Conservation (phyloP, 441 rosid species). For the Erysimum cheiri region DNA sequence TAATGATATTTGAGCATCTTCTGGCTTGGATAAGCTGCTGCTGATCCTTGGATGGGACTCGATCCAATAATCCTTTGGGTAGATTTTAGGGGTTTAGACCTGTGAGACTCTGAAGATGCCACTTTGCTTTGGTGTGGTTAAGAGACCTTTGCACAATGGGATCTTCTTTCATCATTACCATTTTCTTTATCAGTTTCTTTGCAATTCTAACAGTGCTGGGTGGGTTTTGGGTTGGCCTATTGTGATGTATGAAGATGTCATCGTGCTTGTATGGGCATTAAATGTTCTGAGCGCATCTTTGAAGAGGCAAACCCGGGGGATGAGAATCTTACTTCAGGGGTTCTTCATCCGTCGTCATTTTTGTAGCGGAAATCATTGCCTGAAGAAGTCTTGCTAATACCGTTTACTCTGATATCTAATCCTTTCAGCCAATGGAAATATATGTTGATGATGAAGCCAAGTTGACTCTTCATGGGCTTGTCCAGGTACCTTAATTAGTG, state of each 20-base stretch:
- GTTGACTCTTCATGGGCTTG: constrained; percentile 98
- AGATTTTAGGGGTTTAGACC: neutral
- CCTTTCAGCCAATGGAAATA: constrained; percentile 88
- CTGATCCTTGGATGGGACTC: neutral
- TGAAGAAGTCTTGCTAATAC: constrained; percentile 70
- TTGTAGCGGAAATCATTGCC: constrained; percentile 70
- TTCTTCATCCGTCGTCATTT: constrained; percentile 54
- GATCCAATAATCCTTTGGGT: neutral
- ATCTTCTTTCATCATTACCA: neutral
- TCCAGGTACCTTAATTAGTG: constrained; percentile 61
- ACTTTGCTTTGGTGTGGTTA: neutral
- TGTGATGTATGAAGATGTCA: neutral
- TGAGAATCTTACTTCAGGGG: constrained; percentile 53
- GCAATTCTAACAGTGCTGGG: neutral
- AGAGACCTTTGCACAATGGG: constrained; percentile 11
- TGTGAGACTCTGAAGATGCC: neutral
- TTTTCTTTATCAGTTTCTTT: neutral
- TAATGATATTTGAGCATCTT: constrained; percentile 5
- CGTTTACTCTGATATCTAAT: constrained; percentile 78
- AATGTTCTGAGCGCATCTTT: constrained; percentile 6
- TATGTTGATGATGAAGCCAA: constrained; percentile 99
- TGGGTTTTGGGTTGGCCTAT: constrained; percentile 1
- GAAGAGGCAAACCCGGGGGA: constrained; percentile 57
- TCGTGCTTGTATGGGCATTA: neutral
- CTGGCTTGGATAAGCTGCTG: constrained; percentile 13